phyloP scores from a whole-genome alignment of 192 early-diverging fungal species.

The Endogone sp. region DNA sequence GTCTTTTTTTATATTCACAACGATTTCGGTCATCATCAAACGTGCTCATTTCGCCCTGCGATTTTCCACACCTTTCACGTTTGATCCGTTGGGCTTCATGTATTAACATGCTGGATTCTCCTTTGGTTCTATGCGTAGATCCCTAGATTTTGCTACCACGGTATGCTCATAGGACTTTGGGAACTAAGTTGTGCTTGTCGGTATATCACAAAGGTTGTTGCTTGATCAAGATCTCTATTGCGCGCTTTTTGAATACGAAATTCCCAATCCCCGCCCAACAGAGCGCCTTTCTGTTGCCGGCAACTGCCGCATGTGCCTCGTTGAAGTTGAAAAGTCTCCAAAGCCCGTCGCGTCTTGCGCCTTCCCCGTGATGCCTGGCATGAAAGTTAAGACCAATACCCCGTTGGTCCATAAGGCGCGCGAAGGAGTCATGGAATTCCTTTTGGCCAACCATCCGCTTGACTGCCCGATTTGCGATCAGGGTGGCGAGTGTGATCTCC shows the following conservation, averaged over 20 bases:
- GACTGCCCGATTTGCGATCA: conserved; percentile 99
- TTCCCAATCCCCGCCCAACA: conserved; percentile 75
- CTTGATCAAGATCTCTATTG: neutral
- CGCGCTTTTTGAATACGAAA: conserved; percentile 21
- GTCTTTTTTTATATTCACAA: neutral
- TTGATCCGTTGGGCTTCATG: no score
- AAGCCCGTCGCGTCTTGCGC: conserved; percentile 97
- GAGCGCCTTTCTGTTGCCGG: conserved; percentile 95
- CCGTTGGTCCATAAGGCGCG: conserved; percentile 96
- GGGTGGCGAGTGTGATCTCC: conserved; percentile 98
- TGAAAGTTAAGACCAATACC: conserved; percentile 95
- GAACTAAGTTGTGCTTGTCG: neutral
- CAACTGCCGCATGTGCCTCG: conserved; percentile 99
- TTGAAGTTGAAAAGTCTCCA: conserved; percentile 94
- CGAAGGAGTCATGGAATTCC: conserved; percentile 89
- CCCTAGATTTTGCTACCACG: conserved; percentile 69
- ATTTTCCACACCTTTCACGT: no score
- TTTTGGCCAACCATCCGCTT: conserved; percentile 95
- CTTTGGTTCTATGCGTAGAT: conserved; percentile 36
- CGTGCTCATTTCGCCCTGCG: no score
- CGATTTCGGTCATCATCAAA: no score
- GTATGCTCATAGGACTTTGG: conserved; percentile 4
- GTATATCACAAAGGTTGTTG: neutral
- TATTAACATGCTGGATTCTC: neutral
- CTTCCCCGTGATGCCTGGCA: conserved; percentile 95